Evolutionary conservation across 371 early-diverging fungal species (phyloP), one percentile per base, ranked within the genome.

Genomic region (Mucor mucedo): DNA sequence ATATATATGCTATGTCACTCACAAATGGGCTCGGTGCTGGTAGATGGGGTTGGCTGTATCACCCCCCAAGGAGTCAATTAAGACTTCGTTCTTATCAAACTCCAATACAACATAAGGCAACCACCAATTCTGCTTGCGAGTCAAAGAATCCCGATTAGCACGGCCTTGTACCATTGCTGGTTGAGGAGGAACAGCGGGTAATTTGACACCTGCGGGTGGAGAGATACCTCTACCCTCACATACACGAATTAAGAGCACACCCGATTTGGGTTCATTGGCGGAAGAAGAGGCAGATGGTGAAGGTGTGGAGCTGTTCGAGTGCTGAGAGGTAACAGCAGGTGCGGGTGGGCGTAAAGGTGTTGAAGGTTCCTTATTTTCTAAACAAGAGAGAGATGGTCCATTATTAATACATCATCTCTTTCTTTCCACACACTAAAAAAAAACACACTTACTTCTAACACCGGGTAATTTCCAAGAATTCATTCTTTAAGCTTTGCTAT

Each of bases 21-120:
- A 95, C 94, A 95, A 95, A 66, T 89, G 84, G 44, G 94, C 93
- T 59, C 91, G 79, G 78, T 94, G 90, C 62, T 92, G 89, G 91
- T 94, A 96, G 39, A 87, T 75, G 9, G 95, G 91, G 63, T 87
- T 89, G 21, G 77, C 74, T 54, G 89, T 77, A 65, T 89, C 90
- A 32, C 91, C 91, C 35, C 89, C 92, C 13, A 89, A 77, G 28
- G 93, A 89, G 69, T 91, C 87, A 41, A 93, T 91, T 58, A 93
- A 80, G 44, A 93, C 84, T 77, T 96, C 95, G 73, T 95, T 95
- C 86, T 93, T 93, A 79, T 96, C 97, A 66, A 95, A 95, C 78
- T 95, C 95, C 30, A 95, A 76, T 8, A 96, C 95, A 29, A 89
- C 89, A 69, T 94, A 96, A 3, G 95, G 96, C 29, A 93, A 68